These are phyloP conservation scores for Tylopilus subfusipes DNA, from an alignment of 768 basidiomycete genomes.

Conservation along the genomic window DNA sequence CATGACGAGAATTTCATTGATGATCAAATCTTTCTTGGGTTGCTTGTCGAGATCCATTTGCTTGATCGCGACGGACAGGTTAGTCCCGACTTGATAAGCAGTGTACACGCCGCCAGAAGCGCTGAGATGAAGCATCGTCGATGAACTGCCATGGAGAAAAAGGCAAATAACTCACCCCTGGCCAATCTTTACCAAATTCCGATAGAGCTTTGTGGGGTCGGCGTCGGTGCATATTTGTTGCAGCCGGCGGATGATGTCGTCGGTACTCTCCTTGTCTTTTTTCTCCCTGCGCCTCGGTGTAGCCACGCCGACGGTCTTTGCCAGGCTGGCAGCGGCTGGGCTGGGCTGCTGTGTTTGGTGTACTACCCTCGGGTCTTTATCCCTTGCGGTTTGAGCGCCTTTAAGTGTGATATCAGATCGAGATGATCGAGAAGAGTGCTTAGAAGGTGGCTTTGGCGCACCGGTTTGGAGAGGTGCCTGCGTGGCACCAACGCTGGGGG, in stretches of 20 bases:
- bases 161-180: constrained; percentile 68
- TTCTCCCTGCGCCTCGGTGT: constrained; percentile 86
- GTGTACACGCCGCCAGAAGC: constrained; percentile 98
- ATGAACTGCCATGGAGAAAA: not conserved
- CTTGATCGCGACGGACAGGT: constrained; percentile 95
- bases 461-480: constrained; percentile 29
- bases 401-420: constrained; percentile 56
- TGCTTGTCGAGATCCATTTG: constrained; percentile 99
- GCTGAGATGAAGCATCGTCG: constrained; percentile 38
- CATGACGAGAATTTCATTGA: constrained; percentile 99
- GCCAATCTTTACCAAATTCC: constrained; percentile 93
- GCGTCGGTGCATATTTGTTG: constrained; percentile 96
- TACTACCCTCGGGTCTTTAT: constrained; percentile 34
- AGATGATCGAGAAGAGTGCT: constrained; percentile 56
- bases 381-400: constrained; percentile 32
- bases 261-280: constrained; percentile 75
- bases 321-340: constrained; percentile 60
- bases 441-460: constrained; percentile 36
- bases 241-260: constrained; percentile 87
- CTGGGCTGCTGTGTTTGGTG: constrained; percentile 49
- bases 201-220: constrained; percentile 91
- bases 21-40: constrained; percentile 98
- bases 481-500: constrained; percentile 37
- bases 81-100: constrained; percentile 95
- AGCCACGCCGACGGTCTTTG: constrained; percentile 67